Percentiles rank a stretch among this genome's conserved stretches.
phyloP scores from a whole-genome alignment of 2,329 filamentous ascomycete genomes.

The Teratosphaeria zuluensis region DNA sequence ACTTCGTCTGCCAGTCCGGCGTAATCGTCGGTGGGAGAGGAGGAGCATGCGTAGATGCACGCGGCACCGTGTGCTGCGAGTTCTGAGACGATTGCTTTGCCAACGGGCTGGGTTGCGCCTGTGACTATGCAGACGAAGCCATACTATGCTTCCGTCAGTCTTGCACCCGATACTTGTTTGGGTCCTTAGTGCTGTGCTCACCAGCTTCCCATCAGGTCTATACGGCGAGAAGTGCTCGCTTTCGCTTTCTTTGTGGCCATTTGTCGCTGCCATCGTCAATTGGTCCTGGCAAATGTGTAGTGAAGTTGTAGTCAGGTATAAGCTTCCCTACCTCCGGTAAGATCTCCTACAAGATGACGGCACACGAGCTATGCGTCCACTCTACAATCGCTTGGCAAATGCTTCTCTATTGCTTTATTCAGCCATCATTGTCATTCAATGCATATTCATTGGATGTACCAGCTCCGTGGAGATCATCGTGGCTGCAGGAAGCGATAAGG shows the following conservation, averaged over 20 bases:
- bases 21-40: constrained; percentile 32
- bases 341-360: not conserved
- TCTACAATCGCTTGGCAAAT: not conserved
- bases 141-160: constrained; percentile 32
- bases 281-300: not conserved
- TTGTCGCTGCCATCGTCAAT: constrained; percentile 8
- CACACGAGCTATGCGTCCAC: not conserved
- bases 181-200: constrained; percentile 19
- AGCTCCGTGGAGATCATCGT: not conserved
- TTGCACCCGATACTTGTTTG: not conserved
- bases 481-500: not conserved
- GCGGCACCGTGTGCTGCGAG: constrained; percentile 56
- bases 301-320: not conserved
- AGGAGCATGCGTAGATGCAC: constrained; percentile 52
- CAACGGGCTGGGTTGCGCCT: constrained; percentile 51
- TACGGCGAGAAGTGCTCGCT: constrained; percentile 47
- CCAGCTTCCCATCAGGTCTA: constrained; percentile 48
- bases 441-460: not conserved
- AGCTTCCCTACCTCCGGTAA: not conserved
- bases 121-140: constrained; percentile 58
- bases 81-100: constrained; percentile 50
- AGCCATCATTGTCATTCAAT: not conserved
- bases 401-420: not conserved
- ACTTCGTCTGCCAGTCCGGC: constrained; percentile 34
- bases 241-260: constrained; percentile 10